These are phyloP conservation scores for Rhizophora mangle DNA, from an alignment of 345 rosid genomes.

Conservation along the genomic window DNA sequence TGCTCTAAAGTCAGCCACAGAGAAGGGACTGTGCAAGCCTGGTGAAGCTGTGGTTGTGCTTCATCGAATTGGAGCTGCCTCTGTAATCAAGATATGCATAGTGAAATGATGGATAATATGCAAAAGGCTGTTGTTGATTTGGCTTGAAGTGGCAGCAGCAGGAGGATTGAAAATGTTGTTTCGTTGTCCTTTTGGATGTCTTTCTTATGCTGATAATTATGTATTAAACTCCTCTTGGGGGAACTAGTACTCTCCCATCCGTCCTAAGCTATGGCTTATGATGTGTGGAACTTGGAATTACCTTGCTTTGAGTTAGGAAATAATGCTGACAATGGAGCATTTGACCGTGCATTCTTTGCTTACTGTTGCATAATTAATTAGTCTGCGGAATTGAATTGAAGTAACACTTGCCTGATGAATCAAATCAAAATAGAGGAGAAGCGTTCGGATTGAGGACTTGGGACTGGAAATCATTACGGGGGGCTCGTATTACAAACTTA, in stretches of 20 bases:
- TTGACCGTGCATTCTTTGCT: too few species aligned
- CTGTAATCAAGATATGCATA: conserved; percentile 80
- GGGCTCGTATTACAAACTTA: too few species aligned
- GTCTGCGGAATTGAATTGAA: too few species aligned
- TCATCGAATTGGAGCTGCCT: conserved; percentile 84
- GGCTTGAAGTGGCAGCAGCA: conserved; percentile 8
- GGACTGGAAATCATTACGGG: too few species aligned
- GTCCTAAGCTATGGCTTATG: not conserved
- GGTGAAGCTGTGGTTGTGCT: conserved; percentile 83
- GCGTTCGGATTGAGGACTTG: too few species aligned
- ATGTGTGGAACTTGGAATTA: not conserved
- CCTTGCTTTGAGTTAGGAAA: too few species aligned
- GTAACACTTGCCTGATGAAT: too few species aligned
- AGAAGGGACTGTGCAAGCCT: conserved; percentile 54
- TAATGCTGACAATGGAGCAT: too few species aligned
- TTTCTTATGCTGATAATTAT: not conserved
- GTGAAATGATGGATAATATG: conserved; percentile 44
- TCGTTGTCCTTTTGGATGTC: not conserved
- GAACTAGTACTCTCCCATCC: not conserved
- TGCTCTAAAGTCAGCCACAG: conserved; percentile 62
- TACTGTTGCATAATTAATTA: too few species aligned
- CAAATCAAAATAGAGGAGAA: too few species aligned
- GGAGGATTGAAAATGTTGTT: not conserved
- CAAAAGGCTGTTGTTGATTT: not conserved
- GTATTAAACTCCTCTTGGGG: not conserved